A percentile compares a stretch with the other conserved stretches of the same genome.
Conservation (phyloP, 192 early-diverging fungal genomes). For the Entophlyctis helioformis region DNA sequence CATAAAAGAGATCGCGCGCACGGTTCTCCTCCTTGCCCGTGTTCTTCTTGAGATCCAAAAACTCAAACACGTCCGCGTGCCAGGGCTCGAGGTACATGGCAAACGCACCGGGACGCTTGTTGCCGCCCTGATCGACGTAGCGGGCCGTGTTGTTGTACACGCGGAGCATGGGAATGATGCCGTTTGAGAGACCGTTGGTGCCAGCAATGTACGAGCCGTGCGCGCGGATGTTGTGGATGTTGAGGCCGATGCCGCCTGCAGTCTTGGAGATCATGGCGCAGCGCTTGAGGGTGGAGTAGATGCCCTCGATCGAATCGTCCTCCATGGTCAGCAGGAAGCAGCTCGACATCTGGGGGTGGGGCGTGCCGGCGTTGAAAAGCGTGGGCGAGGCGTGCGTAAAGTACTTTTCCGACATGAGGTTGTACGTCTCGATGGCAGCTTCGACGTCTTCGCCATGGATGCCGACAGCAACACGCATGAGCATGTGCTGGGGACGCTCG, state of each 20-base stretch:
- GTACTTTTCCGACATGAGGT: slow-evolving; percentile 81
- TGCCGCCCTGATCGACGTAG: slow-evolving; percentile 99
- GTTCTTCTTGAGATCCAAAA: slow-evolving; percentile 94
- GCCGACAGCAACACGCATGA: slow-evolving; percentile 96
- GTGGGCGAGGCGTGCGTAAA: slow-evolving; percentile 98
- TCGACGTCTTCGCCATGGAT: slow-evolving; percentile 91
- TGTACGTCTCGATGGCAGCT: slow-evolving; percentile 84
- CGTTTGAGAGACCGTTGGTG: slow-evolving; percentile 94
- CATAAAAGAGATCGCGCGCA: slow-evolving; percentile 95
- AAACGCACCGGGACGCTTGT: slow-evolving; percentile 96
- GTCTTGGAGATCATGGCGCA: slow-evolving; percentile 98
- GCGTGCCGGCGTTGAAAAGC: slow-evolving; percentile 97
- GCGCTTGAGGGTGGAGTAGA: slow-evolving; percentile 93
- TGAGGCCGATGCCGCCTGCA: slow-evolving; percentile 94
- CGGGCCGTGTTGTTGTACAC: slow-evolving; percentile 98
- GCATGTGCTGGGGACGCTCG: slow-evolving; percentile 93
- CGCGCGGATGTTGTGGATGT: slow-evolving; percentile 94
- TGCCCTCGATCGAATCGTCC: slow-evolving; percentile 96
- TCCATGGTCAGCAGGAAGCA: slow-evolving; percentile 95
- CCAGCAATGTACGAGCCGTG: slow-evolving; percentile 95
- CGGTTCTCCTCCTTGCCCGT: slow-evolving; percentile 95
- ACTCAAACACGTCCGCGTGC: slow-evolving; percentile 95
- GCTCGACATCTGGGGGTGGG: slow-evolving; percentile 83
- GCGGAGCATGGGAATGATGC: slow-evolving; percentile 92
- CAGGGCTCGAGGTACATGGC: slow-evolving; percentile 98